These are phyloP conservation scores for Ceratocystis colombiana DNA, from an alignment of 2,329 filamentous ascomycete genomes.

Conservation along the genomic window DNA sequence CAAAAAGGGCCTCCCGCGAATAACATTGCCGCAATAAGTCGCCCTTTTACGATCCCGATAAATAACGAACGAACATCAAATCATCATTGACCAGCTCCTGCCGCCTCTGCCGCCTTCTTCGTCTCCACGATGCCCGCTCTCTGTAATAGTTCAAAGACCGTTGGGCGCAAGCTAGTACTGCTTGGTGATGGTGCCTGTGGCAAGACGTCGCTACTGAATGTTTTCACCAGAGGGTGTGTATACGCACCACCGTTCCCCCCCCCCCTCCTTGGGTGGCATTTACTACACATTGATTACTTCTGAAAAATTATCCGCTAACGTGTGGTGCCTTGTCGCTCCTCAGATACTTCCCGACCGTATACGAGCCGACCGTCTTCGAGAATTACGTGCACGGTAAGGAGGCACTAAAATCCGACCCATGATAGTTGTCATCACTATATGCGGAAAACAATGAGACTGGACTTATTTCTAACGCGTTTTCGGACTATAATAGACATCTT, in stretches of 20 bases:
- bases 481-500: constrained; percentile 64
- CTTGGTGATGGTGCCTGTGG: constrained; percentile 92
- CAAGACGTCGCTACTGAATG: constrained; percentile 93
- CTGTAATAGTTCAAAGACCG: constrained; percentile 69
- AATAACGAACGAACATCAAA: too few relatives aligned
- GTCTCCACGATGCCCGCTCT: constrained; percentile 30
- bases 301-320: neutral
- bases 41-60: neutral
- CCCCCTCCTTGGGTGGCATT: too few relatives aligned
- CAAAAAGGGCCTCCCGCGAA: neutral
- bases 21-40: neutral
- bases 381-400: constrained; percentile 90
- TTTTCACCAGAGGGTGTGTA: constrained; percentile 88
- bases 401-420: neutral
- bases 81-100: too few relatives aligned
- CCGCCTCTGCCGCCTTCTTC: neutral
- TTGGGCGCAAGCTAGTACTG: constrained; percentile 92
- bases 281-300: neutral
- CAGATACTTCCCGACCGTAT: constrained; percentile 94
- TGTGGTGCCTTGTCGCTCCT: neutral
- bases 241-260: too few relatives aligned
- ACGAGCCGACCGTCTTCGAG: constrained; percentile 96
- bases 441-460: neutral
- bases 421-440: neutral
- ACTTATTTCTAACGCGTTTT: constrained; percentile 1